Evolutionary conservation across 1,284 basidiomycete species (phyloP).

Genomic region (Fomitopsis pinicola): DNA sequence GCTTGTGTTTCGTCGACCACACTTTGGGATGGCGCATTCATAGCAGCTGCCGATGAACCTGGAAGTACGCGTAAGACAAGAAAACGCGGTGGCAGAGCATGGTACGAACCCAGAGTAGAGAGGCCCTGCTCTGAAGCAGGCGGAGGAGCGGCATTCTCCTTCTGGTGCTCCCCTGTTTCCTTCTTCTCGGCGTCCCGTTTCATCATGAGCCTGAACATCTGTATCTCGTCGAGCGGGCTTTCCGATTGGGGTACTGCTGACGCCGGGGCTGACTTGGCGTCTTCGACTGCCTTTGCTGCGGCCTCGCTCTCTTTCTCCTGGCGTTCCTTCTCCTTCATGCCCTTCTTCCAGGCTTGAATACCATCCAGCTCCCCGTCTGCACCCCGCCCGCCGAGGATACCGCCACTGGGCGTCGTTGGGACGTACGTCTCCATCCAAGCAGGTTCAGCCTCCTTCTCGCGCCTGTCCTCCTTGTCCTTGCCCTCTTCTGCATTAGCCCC

Average conservation of each 20-base stretch:
- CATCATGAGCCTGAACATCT: slow-evolving; percentile 84
- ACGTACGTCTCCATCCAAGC: slow-evolving; percentile 92
- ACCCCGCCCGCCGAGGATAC: slow-evolving; percentile 59
- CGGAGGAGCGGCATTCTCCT: slow-evolving; percentile 8
- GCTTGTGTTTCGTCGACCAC: not conserved
- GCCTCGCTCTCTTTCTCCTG: slow-evolving; percentile 40
- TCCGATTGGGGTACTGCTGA: slow-evolving; percentile 23
- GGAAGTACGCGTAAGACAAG: not conserved
- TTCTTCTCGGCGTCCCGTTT: slow-evolving; percentile 76
- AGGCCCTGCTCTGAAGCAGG: not conserved
- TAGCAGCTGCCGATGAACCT: not conserved
- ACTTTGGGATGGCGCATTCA: not conserved
- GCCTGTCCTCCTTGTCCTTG: slow-evolving; percentile 49
- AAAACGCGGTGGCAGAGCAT: not conserved
- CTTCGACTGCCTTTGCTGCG: slow-evolving; percentile 26
- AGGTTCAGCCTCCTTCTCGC: slow-evolving; percentile 75
- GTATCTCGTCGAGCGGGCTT: slow-evolving; percentile 72
- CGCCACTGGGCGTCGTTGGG: slow-evolving; percentile 49
- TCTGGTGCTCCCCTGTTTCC: slow-evolving; percentile 31
- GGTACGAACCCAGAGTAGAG: not conserved
- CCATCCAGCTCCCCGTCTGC: slow-evolving; percentile 72
- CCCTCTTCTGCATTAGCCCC: slow-evolving; percentile 45
- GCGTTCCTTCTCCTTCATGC: slow-evolving; percentile 77
- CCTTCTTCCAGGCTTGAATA: slow-evolving; percentile 89
- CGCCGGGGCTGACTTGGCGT: slow-evolving; percentile 8